phyloP scores from a whole-genome alignment of 306 rosid species.

The Adenanthera pavonina region DNA sequence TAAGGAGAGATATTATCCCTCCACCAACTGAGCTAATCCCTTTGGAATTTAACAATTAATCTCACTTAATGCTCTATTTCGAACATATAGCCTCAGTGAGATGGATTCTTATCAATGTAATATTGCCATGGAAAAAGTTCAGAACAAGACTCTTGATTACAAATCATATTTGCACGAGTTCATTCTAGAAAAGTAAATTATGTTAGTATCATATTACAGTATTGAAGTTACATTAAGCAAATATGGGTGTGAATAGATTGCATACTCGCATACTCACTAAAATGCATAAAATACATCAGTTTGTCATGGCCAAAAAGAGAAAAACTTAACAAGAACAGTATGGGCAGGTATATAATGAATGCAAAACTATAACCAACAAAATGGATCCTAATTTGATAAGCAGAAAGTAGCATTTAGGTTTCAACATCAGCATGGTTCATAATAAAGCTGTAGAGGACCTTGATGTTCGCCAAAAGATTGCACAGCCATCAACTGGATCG shows the following conservation, averaged over 20 bases:
- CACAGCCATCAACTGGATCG: slow-evolving; percentile 85
- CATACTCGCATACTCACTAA: neutral
- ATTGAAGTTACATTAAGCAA: slow-evolving; percentile 28
- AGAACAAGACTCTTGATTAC: slow-evolving; percentile 24
- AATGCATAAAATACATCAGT: slow-evolving; percentile 8
- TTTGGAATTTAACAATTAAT: neutral
- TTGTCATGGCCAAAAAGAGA: neutral
- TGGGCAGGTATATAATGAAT: slow-evolving; percentile 7
- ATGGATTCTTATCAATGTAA: slow-evolving; percentile 1
- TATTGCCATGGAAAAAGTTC: neutral
- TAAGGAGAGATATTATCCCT: neutral
- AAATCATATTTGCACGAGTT: slow-evolving; percentile 17
- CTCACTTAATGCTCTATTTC: neutral
- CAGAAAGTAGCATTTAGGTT: slow-evolving; percentile 29
- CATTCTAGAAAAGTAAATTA: slow-evolving; percentile 2
- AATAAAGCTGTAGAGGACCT: slow-evolving; percentile 58
- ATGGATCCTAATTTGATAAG: slow-evolving; percentile 34
- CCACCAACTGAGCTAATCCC: neutral
- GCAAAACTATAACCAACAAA: slow-evolving; percentile 11
- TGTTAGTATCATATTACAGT: slow-evolving; percentile 19
- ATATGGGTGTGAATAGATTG: neutral
- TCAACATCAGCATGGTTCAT: slow-evolving; percentile 13
- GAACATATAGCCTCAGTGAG: neutral
- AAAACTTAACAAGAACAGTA: neutral
- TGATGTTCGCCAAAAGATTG: slow-evolving; percentile 86